Percentiles rank a stretch among this genome's conserved stretches.
phyloP scores from a whole-genome alignment of 164 flowering plant genomes.

The Chimonanthus praecox region DNA sequence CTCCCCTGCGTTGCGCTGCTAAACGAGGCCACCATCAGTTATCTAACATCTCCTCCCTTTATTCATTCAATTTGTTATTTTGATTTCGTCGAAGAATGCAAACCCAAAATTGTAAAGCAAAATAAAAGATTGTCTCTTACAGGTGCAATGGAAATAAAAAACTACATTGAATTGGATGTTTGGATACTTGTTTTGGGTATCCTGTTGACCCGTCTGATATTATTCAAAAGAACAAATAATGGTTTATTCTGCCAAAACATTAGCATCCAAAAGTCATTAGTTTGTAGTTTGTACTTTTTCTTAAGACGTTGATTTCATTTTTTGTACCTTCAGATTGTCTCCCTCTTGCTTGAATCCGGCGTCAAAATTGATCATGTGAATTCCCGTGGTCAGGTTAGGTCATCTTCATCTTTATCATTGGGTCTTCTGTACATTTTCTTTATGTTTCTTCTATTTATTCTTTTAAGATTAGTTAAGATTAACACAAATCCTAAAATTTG shows the following conservation, averaged over 20 bases:
- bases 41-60: not conserved
- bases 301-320: not conserved
- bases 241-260: not conserved
- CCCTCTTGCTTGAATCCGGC: conserved; percentile 77
- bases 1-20: conserved; percentile 86
- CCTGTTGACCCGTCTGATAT: not conserved
- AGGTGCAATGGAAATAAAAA: not conserved
- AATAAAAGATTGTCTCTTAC: not conserved
- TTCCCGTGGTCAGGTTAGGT: conserved; percentile 85
- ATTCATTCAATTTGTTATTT: not conserved
- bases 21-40: conserved; percentile 95
- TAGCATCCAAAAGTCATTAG: not conserved
- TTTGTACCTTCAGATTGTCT: conserved; percentile 54
- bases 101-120: not conserved
- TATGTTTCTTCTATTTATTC: not conserved
- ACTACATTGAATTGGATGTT: not conserved
- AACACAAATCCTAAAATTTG: not conserved
- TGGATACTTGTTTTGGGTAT: not conserved
- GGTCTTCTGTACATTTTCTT: not conserved
- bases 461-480: not conserved
- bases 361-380: conserved; percentile 88
- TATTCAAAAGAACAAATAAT: not conserved
- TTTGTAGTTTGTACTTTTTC: not conserved
- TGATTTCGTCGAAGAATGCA: not conserved
- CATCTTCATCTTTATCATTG: not conserved